Evolutionary conservation across 306 rosid species (phyloP), one percentile per base, ranked within the genome.

Genomic region (Malus fusca): DNA sequence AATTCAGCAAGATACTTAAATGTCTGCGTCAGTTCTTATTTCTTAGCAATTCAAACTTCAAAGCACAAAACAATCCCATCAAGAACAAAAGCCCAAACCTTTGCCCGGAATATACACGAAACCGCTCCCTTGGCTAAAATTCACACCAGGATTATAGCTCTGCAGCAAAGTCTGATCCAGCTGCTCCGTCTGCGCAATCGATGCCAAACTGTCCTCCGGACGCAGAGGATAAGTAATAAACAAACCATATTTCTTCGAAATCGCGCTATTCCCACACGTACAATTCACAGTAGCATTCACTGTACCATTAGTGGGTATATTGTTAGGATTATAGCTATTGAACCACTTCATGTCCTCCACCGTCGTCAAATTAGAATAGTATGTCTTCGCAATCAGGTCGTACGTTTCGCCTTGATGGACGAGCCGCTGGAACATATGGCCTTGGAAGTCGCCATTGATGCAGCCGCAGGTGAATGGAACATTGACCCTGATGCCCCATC

Each of bases 181-280:
- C 2, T 56, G 63, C 26, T 74, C 58, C 1, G 22, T 6, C 1
- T 11, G 40, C 0, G 87, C 73, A 64, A 89, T 67, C 11, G 52
- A 42, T 33, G 40, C 28, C 85, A 87, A 74, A 46, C 0, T 84
- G 43, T 93, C 89, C 11, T 9, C 66, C 1, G 48, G 3, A 63
- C 75, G 67, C 4, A 93, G 84, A 0, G 98, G 97, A 79, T 88
- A 93, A 8, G 96, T 91, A 5, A 88, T 18, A 55, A 93, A 93
- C 88, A 89, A 18, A 11, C 97, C 97, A 78, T 85, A 93, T 1
- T 76, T 79, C 80, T 83, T 63, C 4, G 93, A 86, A 78, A 93
- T 51, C 40, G 22, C 4, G 12, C 84, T 80, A 69, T 85, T 9
- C 63, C 98, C 98, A 81, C 98, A 91, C 11, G 84, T 81, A 81